These are phyloP conservation scores for Pistacia integerrima DNA, from an alignment of 345 rosid species.

Conservation along the genomic window DNA sequence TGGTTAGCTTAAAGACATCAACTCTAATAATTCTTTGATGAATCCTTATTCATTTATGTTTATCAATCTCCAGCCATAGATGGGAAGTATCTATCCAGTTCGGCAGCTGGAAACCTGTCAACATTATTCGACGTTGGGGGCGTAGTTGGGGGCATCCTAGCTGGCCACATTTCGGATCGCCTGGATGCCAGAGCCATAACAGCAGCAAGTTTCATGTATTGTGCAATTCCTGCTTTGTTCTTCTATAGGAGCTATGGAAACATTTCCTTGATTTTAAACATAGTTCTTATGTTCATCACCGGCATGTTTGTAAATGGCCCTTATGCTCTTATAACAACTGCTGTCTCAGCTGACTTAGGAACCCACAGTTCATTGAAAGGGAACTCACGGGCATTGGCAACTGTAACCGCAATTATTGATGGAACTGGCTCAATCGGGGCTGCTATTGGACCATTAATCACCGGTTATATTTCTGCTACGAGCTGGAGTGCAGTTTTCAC, in stretches of 20 bases:
- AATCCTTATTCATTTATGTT: slow-evolving; percentile 5
- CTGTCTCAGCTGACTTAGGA: slow-evolving; percentile 93
- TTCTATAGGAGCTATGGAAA: slow-evolving; percentile 84
- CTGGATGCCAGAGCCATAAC: slow-evolving; percentile 89
- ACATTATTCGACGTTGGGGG: slow-evolving; percentile 96
- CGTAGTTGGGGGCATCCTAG: slow-evolving; percentile 89
- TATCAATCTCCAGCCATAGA: slow-evolving; percentile 61
- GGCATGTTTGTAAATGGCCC: slow-evolving; percentile 96
- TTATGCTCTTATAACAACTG: slow-evolving; percentile 92
- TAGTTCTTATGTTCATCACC: slow-evolving; percentile 69
- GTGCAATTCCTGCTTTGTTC: slow-evolving; percentile 85
- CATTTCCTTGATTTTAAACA: slow-evolving; percentile 61
- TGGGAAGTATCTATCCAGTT: slow-evolving; percentile 76
- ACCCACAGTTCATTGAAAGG: slow-evolving; percentile 91
- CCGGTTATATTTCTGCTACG: slow-evolving; percentile 82
- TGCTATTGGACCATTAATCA: slow-evolving; percentile 86
- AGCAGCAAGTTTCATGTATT: slow-evolving; percentile 90
- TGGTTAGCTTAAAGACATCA: background rate
- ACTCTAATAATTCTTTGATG: background rate
- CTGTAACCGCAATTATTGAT: slow-evolving; percentile 94
- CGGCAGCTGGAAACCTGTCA: slow-evolving; percentile 80
- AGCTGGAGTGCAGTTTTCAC: slow-evolving; percentile 92
- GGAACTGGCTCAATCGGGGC: slow-evolving; percentile 99
- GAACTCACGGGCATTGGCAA: slow-evolving; percentile 88
- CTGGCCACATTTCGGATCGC: slow-evolving; percentile 87